A percentile compares a stretch with the other conserved stretches of the same genome.
phyloP scores from a whole-genome alignment of 2,329 filamentous ascomycete species.

The Penicillium sp. region DNA sequence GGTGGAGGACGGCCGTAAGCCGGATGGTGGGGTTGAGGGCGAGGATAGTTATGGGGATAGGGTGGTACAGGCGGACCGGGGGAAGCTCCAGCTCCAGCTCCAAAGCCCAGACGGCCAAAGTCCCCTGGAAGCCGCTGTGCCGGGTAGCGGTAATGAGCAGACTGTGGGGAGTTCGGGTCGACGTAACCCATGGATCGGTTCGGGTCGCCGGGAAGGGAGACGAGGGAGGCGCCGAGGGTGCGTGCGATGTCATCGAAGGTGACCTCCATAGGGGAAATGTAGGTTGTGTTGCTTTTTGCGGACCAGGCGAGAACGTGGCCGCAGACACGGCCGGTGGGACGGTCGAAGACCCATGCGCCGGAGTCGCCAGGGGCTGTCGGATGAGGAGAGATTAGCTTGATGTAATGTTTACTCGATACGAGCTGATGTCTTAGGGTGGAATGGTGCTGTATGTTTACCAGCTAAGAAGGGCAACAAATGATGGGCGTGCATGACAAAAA shows the following conservation, averaged over 20 bases:
- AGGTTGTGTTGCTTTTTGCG: constrained; percentile 74
- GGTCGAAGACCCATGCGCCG: constrained; percentile 88
- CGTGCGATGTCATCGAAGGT: constrained; percentile 80
- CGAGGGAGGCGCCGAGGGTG: constrained; percentile 67
- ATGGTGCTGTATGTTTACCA: constrained; percentile 20
- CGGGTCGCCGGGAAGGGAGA: constrained; percentile 65
- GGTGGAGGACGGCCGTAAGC: constrained; percentile 5
- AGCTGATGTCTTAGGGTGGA: constrained; percentile 5
- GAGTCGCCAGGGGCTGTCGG: constrained; percentile 70
- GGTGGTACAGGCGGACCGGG: constrained; percentile 15
- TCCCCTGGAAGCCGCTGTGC: constrained; percentile 21
- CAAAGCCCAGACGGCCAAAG: constrained; percentile 21
- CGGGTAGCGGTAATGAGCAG: constrained; percentile 21
- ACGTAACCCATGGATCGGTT: constrained; percentile 29
- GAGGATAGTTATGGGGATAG: constrained; percentile 14
- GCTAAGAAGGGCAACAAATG: constrained; percentile 14
- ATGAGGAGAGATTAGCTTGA: constrained; percentile 19
- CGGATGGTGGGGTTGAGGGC: not conserved
- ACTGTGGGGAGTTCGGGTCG: constrained; percentile 4
- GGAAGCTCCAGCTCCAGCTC: constrained; percentile 1
- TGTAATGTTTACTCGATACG: constrained; percentile 20
- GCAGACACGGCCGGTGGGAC: constrained; percentile 73
- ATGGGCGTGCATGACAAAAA: constrained; percentile 5
- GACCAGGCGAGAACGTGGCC: constrained; percentile 91
- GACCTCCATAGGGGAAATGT: constrained; percentile 94